Conservation (phyloP, 495 filamentous ascomycete species). For the Annulohypoxylon maeteangense region DNA sequence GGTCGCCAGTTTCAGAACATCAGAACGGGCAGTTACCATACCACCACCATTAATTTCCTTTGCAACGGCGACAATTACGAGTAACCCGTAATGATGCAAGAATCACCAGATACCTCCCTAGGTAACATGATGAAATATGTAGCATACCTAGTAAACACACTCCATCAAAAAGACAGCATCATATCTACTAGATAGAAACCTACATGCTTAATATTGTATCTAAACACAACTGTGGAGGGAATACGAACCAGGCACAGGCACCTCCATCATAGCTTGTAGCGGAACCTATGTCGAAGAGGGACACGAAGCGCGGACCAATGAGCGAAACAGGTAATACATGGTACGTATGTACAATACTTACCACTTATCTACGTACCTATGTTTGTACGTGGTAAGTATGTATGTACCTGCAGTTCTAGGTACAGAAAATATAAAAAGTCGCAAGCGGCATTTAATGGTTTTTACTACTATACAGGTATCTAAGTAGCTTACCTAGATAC, state of each 20-base stretch:
- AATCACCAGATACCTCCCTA: slow-evolving; percentile 7
- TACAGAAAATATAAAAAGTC: no score
- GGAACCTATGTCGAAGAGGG: background rate
- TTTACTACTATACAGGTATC: background rate
- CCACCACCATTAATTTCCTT: slow-evolving; percentile 10
- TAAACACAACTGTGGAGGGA: no score
- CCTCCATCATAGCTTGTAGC: background rate
- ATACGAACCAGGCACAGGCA: background rate
- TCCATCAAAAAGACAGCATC: background rate
- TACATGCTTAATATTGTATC: no score
- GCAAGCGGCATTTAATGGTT: background rate
- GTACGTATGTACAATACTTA: background rate
- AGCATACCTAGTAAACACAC: background rate
- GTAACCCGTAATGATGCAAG: no score
- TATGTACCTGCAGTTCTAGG: no score
- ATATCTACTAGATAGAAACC: no score
- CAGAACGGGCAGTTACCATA: slow-evolving; percentile 25
- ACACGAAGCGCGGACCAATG: slow-evolving; percentile 16
- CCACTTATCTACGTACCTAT: background rate
- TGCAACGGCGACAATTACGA: background rate
- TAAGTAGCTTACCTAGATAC: no score
- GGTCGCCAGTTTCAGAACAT: slow-evolving; percentile 23
- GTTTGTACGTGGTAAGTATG: no score
- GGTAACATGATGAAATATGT: background rate
- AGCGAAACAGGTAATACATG: background rate